These are phyloP conservation scores for Ogataea minuta DNA, from an alignment of 805 yeast genomes.

Conservation along the genomic window DNA sequence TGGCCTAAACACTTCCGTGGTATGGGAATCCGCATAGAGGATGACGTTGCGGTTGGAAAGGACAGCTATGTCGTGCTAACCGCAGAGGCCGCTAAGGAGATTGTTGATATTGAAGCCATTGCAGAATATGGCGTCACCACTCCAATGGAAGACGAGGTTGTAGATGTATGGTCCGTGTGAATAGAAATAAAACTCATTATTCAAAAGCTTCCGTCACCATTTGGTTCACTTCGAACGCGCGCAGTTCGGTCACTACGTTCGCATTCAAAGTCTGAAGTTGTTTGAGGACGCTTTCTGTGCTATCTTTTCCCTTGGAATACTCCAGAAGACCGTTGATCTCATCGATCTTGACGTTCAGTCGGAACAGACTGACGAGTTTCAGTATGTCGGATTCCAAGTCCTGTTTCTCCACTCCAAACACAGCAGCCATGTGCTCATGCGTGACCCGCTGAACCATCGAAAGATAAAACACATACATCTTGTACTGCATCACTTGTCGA, in stretches of 20 bases:
- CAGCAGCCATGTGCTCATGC: conserved; percentile 20
- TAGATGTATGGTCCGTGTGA: conserved; percentile 26
- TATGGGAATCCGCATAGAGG: conserved; percentile 93
- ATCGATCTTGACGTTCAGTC: conserved; percentile 29
- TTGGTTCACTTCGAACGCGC: conserved; percentile 21
- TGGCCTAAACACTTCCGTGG: conserved; percentile 84
- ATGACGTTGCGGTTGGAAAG: conserved; percentile 81
- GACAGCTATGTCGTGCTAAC: conserved; percentile 58
- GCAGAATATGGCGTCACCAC: conserved; percentile 62
- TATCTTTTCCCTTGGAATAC: conserved; percentile 3
- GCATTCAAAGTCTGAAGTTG: conserved; percentile 12
- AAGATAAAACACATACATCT: conserved; percentile 33
- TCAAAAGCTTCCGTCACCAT: conserved; percentile 15
- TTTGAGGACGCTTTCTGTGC: neutral
- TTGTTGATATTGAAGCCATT: conserved; percentile 72
- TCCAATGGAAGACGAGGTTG: conserved; percentile 39
- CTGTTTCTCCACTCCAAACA: conserved; percentile 20
- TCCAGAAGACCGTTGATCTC: conserved; percentile 14
- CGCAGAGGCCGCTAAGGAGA: conserved; percentile 81
- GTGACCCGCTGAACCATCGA: conserved; percentile 29
- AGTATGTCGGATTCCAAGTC: conserved; percentile 19
- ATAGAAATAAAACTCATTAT: conserved; percentile 8
- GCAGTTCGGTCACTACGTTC: conserved; percentile 15
- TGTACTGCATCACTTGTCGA: conserved; percentile 28
- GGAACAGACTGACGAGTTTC: conserved; percentile 22